Percentiles rank a stretch among this genome's conserved stretches.
Evolutionary conservation across 805 yeast species (phyloP).

Genomic region (Candida boleticola): DNA sequence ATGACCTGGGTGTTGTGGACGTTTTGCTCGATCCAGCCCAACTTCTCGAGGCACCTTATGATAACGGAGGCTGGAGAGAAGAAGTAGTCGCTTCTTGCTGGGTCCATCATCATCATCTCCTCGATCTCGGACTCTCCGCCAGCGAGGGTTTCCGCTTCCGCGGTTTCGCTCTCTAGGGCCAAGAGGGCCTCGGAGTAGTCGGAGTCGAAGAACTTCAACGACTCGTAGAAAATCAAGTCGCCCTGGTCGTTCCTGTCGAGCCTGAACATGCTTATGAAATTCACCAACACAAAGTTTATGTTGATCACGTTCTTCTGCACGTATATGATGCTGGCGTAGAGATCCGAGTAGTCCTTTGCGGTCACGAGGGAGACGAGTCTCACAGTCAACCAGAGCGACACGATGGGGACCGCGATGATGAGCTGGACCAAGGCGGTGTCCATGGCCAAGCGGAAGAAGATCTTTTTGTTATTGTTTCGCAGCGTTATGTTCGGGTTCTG

Average conservation of each 20-base stretch:
- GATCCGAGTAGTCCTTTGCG: background rate
- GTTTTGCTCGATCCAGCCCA: constrained; percentile 1
- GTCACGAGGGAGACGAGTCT: background rate
- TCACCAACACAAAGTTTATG: constrained; percentile 4
- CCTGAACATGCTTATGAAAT: constrained; percentile 16
- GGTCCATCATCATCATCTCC: background rate
- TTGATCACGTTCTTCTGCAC: background rate
- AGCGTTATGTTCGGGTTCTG: constrained; percentile 39
- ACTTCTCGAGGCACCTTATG: constrained; percentile 1
- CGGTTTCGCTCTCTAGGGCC: background rate
- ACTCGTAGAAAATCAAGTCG: constrained; percentile 15
- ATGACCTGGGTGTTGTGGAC: constrained; percentile 12
- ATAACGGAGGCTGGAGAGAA: background rate
- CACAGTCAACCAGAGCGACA: background rate
- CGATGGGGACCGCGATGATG: background rate
- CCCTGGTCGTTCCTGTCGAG: constrained; percentile 14
- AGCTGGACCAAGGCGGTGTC: background rate
- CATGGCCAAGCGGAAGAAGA: background rate
- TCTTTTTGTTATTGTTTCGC: background rate
- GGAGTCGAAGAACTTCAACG: constrained; percentile 8
- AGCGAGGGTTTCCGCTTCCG: background rate
- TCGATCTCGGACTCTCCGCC: background rate
- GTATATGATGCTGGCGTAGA: background rate
- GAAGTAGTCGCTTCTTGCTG: background rate
- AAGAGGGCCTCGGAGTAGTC: background rate